Conservation (phyloP, 176 grass and related monocot species). For the Lolium multiflorum region DNA sequence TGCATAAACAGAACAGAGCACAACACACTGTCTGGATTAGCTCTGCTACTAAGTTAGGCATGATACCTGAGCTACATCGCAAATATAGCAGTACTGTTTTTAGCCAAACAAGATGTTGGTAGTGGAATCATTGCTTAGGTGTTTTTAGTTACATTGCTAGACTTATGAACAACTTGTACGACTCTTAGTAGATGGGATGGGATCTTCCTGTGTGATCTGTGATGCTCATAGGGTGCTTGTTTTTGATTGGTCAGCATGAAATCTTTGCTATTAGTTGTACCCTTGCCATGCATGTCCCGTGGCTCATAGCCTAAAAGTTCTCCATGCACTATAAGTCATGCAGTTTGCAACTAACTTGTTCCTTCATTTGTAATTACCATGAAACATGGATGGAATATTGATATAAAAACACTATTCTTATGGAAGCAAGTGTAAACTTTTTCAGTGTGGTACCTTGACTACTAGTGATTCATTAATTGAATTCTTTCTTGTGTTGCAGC, state of each 20-base stretch:
- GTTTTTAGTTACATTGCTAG: neutral
- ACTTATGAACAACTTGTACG: neutral
- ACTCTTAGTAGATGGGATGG: neutral
- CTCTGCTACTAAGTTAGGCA: neutral
- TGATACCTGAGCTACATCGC: neutral
- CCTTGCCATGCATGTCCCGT: neutral
- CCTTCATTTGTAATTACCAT: conserved; percentile 27
- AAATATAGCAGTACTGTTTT: neutral
- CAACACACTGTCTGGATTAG: neutral
- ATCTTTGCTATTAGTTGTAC: neutral
- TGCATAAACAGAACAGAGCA: neutral
- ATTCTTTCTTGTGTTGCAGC: conserved; percentile 56
- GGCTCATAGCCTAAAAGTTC: conserved; percentile 1
- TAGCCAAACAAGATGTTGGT: neutral
- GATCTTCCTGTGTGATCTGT: neutral
- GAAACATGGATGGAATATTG: neutral
- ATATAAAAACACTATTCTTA: neutral
- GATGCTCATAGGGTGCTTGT: neutral
- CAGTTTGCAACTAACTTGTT: neutral
- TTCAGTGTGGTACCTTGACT: neutral
- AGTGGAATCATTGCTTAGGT: neutral
- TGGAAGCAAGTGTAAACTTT: conserved; percentile 1
- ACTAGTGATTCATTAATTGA: neutral
- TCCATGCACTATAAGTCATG: neutral
- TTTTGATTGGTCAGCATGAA: conserved; percentile 14